These are phyloP conservation scores for Bertia moriformis DNA, from an alignment of 2,329 filamentous ascomycete genomes.

Conservation along the genomic window DNA sequence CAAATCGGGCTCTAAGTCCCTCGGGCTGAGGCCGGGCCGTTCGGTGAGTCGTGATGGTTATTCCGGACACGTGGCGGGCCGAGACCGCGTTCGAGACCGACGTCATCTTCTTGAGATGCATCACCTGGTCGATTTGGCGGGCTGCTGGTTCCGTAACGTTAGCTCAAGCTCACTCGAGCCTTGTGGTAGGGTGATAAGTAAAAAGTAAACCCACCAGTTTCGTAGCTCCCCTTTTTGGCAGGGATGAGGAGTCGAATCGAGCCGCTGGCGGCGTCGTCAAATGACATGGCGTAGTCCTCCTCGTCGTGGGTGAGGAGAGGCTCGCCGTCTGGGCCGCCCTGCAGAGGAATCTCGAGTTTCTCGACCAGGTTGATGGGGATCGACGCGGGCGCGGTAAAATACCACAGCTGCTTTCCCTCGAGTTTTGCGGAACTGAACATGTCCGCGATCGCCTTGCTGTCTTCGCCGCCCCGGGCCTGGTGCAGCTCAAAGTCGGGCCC, in stretches of 20 bases:
- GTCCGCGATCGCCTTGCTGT: constrained; percentile 30
- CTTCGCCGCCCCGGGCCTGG: constrained; percentile 24
- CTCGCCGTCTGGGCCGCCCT: constrained; percentile 34
- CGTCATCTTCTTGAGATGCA: too few species aligned
- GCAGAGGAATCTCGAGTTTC: constrained; percentile 44
- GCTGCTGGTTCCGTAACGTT: too few species aligned
- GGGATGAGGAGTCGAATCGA: constrained; percentile 48
- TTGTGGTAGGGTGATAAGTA: neutral
- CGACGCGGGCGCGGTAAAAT: constrained; percentile 59
- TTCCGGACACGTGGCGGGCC: too few species aligned
- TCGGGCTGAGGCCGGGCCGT: constrained; percentile 6
- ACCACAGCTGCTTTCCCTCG: constrained; percentile 65
- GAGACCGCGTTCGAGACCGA: too few species aligned
- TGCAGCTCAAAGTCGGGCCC: constrained; percentile 38
- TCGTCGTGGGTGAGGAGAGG: constrained; percentile 48
- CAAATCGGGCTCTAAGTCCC: neutral
- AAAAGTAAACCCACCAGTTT: constrained; percentile 26
- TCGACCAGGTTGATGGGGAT: constrained; percentile 55
- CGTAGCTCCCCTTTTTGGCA: constrained; percentile 37
- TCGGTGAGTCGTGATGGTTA: too few species aligned
- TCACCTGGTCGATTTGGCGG: too few species aligned
- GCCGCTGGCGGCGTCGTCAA: constrained; percentile 31
- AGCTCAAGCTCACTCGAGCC: too few species aligned
- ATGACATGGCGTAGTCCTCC: constrained; percentile 43
- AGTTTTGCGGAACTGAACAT: constrained; percentile 43